Evolutionary conservation across 352 stramenopile genomes (phyloP).

Genomic region (Peronospora tabacina): DNA sequence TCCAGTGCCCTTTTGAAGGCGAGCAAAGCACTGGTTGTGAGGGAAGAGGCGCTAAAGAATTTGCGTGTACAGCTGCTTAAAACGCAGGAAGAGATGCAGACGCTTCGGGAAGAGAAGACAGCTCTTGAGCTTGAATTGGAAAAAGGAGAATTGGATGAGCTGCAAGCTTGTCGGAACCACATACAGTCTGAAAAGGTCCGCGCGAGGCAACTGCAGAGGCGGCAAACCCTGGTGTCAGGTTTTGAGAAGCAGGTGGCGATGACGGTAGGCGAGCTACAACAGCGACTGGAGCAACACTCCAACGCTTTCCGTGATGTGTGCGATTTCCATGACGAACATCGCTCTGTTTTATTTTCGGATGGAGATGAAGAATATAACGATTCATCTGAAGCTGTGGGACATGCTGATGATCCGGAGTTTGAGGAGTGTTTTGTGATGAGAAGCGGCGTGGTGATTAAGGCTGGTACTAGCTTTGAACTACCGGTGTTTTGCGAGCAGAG

Average conservation of each 20-base stretch:
- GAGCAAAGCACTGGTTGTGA: conserved; percentile 9
- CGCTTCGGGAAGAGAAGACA: conserved; percentile 26
- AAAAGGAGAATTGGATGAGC: conserved; percentile 24
- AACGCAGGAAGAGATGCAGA: conserved; percentile 28
- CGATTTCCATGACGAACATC: conserved; percentile 40
- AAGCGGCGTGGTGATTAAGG: conserved; percentile 75
- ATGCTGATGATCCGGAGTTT: conserved; percentile 25
- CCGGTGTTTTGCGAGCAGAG: conserved; percentile 61
- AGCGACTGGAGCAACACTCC: conserved; percentile 49
- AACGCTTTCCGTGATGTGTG: conserved; percentile 54
- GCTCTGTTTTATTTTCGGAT: conserved; percentile 1
- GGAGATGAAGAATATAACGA: background rate
- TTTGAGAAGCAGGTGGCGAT: conserved; percentile 36
- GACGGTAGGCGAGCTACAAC: conserved; percentile 43
- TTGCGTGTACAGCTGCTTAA: conserved; percentile 20
- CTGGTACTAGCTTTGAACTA: conserved; percentile 56
- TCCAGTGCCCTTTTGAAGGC: conserved; percentile 9
- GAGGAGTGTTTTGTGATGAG: conserved; percentile 68
- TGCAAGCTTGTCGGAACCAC: conserved; percentile 26
- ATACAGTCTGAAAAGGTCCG: conserved; percentile 37
- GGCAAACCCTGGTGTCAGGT: conserved; percentile 29
- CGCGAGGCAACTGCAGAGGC: conserved; percentile 32
- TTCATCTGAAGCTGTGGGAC: background rate
- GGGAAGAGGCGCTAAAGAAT: conserved; percentile 28
- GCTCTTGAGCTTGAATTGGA: conserved; percentile 24